Base-by-base conservation (phyloP, 768 basidiomycete species). In the Rhizopogon sp. region DNA sequence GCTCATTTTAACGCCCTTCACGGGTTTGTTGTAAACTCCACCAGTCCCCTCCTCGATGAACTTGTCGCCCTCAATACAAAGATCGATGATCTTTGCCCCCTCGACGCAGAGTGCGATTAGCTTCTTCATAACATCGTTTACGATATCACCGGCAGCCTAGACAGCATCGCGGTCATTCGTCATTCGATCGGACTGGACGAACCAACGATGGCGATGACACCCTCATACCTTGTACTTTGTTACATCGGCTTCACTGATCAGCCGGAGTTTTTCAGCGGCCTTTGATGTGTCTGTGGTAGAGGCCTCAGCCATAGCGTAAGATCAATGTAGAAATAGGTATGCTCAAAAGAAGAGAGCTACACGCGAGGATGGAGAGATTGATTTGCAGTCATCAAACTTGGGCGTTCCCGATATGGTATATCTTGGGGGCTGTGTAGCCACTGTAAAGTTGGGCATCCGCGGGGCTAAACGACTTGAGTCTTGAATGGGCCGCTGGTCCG, bases 1-100 rank as follows among this genome's bases (percentile, higher is more conserved):
- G 72, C 72, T 66, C 54, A 93, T 81, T 76, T 92, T 93, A 64
- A 85, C 86, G 63, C 91, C 91, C 73, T 95, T 95, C 62, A 90
- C 82, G 53, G 80, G 57, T 73, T 96, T 97, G 80, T 91, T 97
- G 78, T 90, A 97, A 49, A 97, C 88, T 31, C 79, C 83, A 49
- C 80, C 83, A 28, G 90, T 89, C 64, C 86, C 90, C 58, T 89
- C 81, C 72, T 94, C 91, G 70, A 98, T 77, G 70, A 95, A 83
- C 72, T 87, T 91, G 80, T 98, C 96, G 57, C 94, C 96, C 74
- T 93, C 89, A 52, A 87, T 70, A 69, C 93, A 97, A 50, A 98
- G 82, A 75, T 97, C 93, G 73, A 95, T 78, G 60, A 90, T 71
- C 73, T 90, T 92, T 62, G 90, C 89, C 31, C 92, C 95, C 67